These are phyloP conservation scores for Tolypocladium endophyticum DNA, from an alignment of 2,329 filamentous ascomycete species.

Conservation along the genomic window DNA sequence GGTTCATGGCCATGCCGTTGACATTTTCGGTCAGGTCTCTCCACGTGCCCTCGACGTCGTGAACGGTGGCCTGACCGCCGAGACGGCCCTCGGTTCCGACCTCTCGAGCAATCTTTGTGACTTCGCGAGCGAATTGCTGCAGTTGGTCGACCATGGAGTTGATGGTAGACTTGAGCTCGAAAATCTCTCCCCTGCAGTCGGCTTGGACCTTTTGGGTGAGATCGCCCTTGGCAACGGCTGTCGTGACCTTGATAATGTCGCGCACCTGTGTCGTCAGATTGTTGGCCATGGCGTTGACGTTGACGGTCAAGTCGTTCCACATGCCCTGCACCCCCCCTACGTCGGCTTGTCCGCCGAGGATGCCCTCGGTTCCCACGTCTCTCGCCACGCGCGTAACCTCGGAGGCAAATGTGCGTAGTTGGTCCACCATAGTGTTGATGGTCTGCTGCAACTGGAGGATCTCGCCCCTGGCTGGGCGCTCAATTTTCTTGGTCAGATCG, in stretches of 20 bases:
- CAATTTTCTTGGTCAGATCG: conserved; percentile 76
- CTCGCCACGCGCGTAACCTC: conserved; percentile 75
- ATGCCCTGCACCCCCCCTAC: conserved; percentile 78
- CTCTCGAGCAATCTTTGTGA: conserved; percentile 91
- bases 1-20: conserved; percentile 97
- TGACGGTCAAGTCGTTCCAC: conserved; percentile 81
- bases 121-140: conserved; percentile 91
- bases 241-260: conserved; percentile 81
- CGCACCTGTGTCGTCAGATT: conserved; percentile 82
- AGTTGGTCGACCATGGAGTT: conserved; percentile 99
- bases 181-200: conserved; percentile 83
- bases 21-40: conserved; percentile 90
- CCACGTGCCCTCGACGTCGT: conserved; percentile 96
- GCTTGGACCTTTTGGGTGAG: conserved; percentile 95
- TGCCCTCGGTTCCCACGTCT: conserved; percentile 77
- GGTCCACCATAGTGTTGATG: conserved; percentile 85
- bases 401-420: conserved; percentile 71
- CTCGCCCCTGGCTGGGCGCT: conserved; percentile 69
- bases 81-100: conserved; percentile 93
- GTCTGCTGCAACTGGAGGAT: conserved; percentile 77
- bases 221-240: conserved; percentile 70
- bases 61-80: conserved; percentile 88
- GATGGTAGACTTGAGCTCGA: conserved; percentile 93
- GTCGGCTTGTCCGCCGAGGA: conserved; percentile 71
- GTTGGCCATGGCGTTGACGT: conserved; percentile 81